Conservation (phyloP, 768 basidiomycete genomes). For the Lentinula sp. region DNA sequence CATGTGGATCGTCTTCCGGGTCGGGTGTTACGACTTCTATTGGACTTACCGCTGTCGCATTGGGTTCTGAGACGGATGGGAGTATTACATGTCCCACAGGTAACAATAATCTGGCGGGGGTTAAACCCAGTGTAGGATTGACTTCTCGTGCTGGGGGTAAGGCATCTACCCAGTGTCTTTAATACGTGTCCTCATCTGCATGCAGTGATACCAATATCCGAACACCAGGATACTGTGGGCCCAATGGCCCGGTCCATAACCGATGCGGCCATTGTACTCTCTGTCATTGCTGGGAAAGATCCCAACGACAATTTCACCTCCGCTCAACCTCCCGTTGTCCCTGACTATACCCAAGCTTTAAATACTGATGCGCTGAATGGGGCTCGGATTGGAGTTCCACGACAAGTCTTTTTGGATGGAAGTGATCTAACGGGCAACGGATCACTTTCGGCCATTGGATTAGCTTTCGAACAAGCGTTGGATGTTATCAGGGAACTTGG, state of each 20-base stretch:
- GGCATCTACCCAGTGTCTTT: not conserved
- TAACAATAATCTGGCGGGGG: constrained; percentile 52
- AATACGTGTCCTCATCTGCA: too few species aligned
- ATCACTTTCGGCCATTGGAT: constrained; percentile 14
- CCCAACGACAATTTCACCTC: constrained; percentile 50
- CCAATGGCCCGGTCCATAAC: constrained; percentile 48
- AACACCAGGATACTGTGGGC: constrained; percentile 54
- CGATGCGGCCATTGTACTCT: constrained; percentile 50
- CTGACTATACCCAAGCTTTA: constrained; percentile 51
- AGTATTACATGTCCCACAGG: constrained; percentile 49
- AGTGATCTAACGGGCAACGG: not conserved
- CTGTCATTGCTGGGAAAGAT: constrained; percentile 49
- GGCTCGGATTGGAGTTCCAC: constrained; percentile 49
- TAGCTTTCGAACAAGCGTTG: constrained; percentile 34
- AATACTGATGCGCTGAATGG: constrained; percentile 40
- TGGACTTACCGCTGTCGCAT: constrained; percentile 40
- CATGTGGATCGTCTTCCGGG: constrained; percentile 55
- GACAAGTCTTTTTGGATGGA: constrained; percentile 27
- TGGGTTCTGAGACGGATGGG: constrained; percentile 49
- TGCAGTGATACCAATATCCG: constrained; percentile 50
- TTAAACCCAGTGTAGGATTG: constrained; percentile 55
- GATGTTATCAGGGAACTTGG: constrained; percentile 30
- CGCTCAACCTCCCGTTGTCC: constrained; percentile 43
- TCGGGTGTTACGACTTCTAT: constrained; percentile 49
- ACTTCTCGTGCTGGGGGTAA: constrained; percentile 55